Evolutionary conservation across 345 rosid genomes (phyloP), one percentile per base, ranked within the genome.

Genomic region (Eucalyptus pauciflora): DNA sequence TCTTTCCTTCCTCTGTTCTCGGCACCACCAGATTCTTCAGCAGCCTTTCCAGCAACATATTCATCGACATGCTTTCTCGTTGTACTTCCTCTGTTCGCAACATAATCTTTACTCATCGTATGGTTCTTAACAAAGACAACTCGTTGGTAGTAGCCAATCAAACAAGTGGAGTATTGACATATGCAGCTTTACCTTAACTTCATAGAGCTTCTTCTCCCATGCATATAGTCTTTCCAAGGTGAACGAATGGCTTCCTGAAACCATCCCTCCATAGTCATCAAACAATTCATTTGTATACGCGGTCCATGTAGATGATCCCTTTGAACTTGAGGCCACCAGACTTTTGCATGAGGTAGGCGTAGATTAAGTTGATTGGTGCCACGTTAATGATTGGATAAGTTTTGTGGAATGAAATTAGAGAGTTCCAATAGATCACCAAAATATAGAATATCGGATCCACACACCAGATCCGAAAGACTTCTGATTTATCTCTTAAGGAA

Each of bases 131-230:
- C n/a, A n/a, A n/a, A n/a, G n/a, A n/a, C n/a, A n/a, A n/a, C n/a
- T n/a, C n/a, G n/a, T n/a, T n/a, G n/a, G n/a, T n/a, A n/a, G n/a
- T n/a, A n/a, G n/a, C n/a, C n/a, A n/a, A n/a, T n/a, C n/a, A n/a
- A n/a, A n/a, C n/a, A n/a, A n/a, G n/a, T n/a, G n/a, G 71, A 62
- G 16, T 62, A 27, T 62, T 29, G 69, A 45, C 87, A 49, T 46
- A 31, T 10, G 54, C 37, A 25, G 31, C 6, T 58, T 88, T 90
- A 94, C 98, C 98, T 96, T 95, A 85, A 96, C 96, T 90, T 94
- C 95, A 52, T 91, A 96, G n/a, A 96, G 98, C 93, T 96, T 96
- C 94, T 95, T 96, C 90, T 96, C 96, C 98, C 98, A 96, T 46
- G 96, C 96, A 92, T 94, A 94, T 18, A 96, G 86, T 90, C 96